Evolutionary conservation across 768 basidiomycete genomes (phyloP), one percentile per base, ranked within the genome.

Genomic region (Leccinum incarnatum): DNA sequence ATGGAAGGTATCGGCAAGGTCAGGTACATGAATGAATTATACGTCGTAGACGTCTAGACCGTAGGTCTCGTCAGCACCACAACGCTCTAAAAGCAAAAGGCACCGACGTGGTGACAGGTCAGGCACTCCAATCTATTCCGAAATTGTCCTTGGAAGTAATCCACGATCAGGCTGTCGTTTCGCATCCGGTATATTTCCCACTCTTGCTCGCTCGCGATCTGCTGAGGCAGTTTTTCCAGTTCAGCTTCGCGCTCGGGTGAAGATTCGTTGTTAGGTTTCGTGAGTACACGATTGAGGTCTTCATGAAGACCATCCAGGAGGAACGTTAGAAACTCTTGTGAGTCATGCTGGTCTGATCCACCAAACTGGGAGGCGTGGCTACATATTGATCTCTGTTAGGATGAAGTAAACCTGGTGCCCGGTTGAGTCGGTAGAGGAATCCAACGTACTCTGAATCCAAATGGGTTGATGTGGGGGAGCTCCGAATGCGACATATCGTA

Each of bases 121-220:
- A 94, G 69, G 72, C 96, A 99, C 66, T 91, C 83, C 75, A 99
- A 73, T 55, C 87, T 81, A 75, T 89, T 98, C 62, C 93, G 80
- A 73, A 97, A 98, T 73, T 98, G 97, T 11, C 96, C 96, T 75
- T 98, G 96, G 79, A 99, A 98, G 69, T 89, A 91, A 74, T 98
- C 95, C 29, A 98, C 97, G 54, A 99, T 88, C 55, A 98, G 75
- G 66, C 91, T 93, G 70, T 99, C 93, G 69, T 98, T 94, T 56
- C 92, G 82, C 77, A 85, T 84, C 71, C 85, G 85, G 80, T 97
- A 98, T 40, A 88, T 82, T 61, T 84, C 79, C 96, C 96, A 99
- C 75, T 98, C 96, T 67, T 91, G 84, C 64, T 93, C 90, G 69
- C 91, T 89, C 19, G 95, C 95, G 62, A 97, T 81, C 69, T 95